Percentiles rank a stretch among this genome's conserved stretches.
phyloP scores from a whole-genome alignment of 78 protist species.

The Speleostelium caveatum region DNA sequence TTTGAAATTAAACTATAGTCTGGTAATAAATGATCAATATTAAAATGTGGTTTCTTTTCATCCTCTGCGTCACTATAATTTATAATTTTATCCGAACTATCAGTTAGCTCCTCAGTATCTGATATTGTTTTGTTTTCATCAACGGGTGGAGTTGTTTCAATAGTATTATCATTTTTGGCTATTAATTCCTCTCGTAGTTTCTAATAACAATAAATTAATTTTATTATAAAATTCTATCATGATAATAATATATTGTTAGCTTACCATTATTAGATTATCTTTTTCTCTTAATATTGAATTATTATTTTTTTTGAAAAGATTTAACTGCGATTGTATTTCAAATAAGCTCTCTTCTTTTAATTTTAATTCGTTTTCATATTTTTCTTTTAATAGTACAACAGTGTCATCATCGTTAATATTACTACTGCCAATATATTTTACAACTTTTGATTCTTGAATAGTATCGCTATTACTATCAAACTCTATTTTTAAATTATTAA shows the following conservation, averaged over 20 bases:
- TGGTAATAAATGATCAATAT: conserved; percentile 32
- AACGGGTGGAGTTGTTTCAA: neutral
- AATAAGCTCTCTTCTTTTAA: conserved; percentile 28
- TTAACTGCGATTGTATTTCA: conserved; percentile 54
- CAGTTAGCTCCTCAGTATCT: no score
- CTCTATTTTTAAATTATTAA: neutral
- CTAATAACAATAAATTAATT: no score
- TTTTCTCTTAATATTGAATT: conserved; percentile 62
- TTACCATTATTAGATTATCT: conserved; percentile 24
- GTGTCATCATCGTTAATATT: neutral
- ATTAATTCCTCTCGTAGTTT: no score
- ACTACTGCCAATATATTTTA: neutral
- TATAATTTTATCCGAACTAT: neutral
- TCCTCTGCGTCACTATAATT: neutral
- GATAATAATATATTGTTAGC: no score
- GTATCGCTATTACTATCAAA: neutral
- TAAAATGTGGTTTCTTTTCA: conserved; percentile 3
- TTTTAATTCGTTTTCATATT: conserved; percentile 32
- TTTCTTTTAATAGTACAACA: neutral
- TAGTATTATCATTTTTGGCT: no score
- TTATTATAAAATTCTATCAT: no score
- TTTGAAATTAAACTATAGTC: neutral
- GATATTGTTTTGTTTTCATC: no score
- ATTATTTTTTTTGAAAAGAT: conserved; percentile 66
- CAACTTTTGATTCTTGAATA: no score